A percentile compares a stretch with the other conserved stretches of the same genome.
Conservation (phyloP, 225 moss, liverwort and hornwort species). For the Sphagnum contortum region DNA sequence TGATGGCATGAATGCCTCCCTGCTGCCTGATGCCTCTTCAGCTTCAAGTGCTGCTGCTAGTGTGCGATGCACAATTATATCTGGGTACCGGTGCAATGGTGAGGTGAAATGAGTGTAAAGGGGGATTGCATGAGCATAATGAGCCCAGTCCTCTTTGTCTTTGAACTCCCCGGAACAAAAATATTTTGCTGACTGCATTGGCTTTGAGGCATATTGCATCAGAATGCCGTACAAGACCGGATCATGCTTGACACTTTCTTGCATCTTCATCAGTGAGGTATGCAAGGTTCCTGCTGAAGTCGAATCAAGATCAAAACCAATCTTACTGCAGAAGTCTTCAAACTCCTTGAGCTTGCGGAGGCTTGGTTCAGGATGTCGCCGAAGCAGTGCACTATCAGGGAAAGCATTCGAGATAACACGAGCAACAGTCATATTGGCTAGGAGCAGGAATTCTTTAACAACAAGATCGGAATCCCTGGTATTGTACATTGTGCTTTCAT, state of each 20-base stretch:
- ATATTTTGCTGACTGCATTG: constrained; percentile 96
- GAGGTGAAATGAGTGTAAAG: constrained; percentile 95
- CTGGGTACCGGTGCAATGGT: constrained; percentile 88
- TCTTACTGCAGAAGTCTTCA: constrained; percentile 79
- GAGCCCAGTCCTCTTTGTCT: constrained; percentile 84
- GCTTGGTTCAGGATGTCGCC: constrained; percentile 92
- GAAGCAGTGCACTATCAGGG: constrained; percentile 71
- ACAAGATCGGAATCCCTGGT: constrained; percentile 81
- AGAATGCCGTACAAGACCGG: constrained; percentile 80
- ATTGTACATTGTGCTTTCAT: constrained; percentile 69
- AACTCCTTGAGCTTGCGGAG: constrained; percentile 81
- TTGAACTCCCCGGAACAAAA: constrained; percentile 92
- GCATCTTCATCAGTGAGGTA: constrained; percentile 75
- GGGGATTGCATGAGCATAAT: constrained; percentile 91
- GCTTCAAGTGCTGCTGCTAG: constrained; percentile 86
- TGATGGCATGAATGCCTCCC: constrained; percentile 17
- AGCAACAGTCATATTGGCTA: constrained; percentile 96
- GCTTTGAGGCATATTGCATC: constrained; percentile 86
- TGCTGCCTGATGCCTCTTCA: constrained; percentile 39
- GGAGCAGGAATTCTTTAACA: constrained; percentile 94
- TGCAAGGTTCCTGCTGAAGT: constrained; percentile 84
- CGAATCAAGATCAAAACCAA: constrained; percentile 68
- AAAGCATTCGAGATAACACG: constrained; percentile 89
- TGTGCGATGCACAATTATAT: constrained; percentile 90
- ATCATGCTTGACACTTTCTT: constrained; percentile 71